Evolutionary conservation across 495 filamentous ascomycete genomes (phyloP).

Genomic region (Oidiodendron maius): DNA sequence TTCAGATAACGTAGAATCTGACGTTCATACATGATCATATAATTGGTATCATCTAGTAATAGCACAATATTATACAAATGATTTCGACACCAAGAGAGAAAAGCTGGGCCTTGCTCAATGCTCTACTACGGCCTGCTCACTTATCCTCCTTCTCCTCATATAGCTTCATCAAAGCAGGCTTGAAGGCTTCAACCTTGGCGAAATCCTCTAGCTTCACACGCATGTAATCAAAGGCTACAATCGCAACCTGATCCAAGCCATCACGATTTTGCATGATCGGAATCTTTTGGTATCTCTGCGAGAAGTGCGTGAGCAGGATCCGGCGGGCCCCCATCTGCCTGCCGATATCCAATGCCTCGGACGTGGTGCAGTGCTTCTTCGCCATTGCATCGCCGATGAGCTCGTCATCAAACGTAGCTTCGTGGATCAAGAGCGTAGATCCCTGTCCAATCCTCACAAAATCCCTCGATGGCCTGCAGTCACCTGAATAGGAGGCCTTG

Average conservation of each 20-base stretch:
- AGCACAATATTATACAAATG: conserved; percentile 1
- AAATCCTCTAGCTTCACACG: conserved; percentile 76
- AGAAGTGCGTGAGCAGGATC: conserved; percentile 87
- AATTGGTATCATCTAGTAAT: not conserved
- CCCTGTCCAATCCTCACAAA: conserved; percentile 68
- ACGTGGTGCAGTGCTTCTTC: conserved; percentile 85
- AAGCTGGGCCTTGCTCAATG: too few species aligned
- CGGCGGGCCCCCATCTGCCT: conserved; percentile 68
- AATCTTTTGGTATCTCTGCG: conserved; percentile 89
- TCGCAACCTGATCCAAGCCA: conserved; percentile 45
- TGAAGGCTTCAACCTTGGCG: conserved; percentile 63
- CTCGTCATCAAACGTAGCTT: conserved; percentile 92
- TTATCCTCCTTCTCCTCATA: conserved; percentile 41
- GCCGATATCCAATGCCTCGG: conserved; percentile 76
- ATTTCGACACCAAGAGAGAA: too few species aligned
- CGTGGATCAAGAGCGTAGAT: conserved; percentile 82
- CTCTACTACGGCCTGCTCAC: too few species aligned
- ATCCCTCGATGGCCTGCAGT: conserved; percentile 68
- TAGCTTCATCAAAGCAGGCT: conserved; percentile 65
- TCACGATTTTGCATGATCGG: conserved; percentile 41
- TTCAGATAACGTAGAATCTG: not conserved
- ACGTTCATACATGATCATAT: not conserved
- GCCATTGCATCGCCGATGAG: conserved; percentile 68
- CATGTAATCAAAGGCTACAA: conserved; percentile 90
- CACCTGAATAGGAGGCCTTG: conserved; percentile 87